Base-by-base conservation (phyloP, 768 basidiomycete species). In the Agrocybe pediades region DNA sequence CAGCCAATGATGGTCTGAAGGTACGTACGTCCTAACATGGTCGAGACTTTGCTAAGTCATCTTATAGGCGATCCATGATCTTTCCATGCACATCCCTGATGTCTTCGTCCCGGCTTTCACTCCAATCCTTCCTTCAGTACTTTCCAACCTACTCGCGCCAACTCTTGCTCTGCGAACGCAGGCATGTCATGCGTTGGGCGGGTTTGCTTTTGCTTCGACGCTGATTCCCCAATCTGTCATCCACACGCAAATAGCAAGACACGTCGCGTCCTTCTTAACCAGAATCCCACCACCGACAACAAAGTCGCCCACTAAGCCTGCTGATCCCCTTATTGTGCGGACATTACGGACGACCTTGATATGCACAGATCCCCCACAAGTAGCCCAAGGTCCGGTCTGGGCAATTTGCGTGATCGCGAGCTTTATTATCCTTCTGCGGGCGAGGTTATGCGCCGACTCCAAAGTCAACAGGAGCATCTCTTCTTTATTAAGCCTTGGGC, bases 331-430 rank as follows among this genome's bases (percentile, higher is more conserved):
- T 2, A 86, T 91, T 54, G 66, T 85, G 30, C 83, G 86, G 46
- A 87, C 87, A 1, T 74, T 92, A 5, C 82, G 87, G 23, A 82
- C 82, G 0, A 87, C 86, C 1, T 70, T 92, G 42, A 68, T 68
- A 15, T 74, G 79, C 1, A 66, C 72, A 3, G 84, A 87, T 6
- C 85, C 85, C 2, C 65, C 69, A 6, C 79, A 86, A 55, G 79
- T 80, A 7, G 87, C 88, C 1, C 86, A 90, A 61, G 88, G 89
- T 1, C 89, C 91, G 8, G 84, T 87, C 1, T 92, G 91, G 91
- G 85, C 80, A 4, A 72, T 90, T 49, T 80, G 79, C 54, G 85
- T 90, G 26, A 70, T 91, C 1, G 83, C 86, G 0, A 76, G 77
- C 55, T 70, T 92, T 47, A 74, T 89, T 42, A 82, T 86, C 33